These are phyloP conservation scores for Backusella parvicylindrica DNA, from an alignment of 192 early-diverging fungal genomes.

Conservation along the genomic window DNA sequence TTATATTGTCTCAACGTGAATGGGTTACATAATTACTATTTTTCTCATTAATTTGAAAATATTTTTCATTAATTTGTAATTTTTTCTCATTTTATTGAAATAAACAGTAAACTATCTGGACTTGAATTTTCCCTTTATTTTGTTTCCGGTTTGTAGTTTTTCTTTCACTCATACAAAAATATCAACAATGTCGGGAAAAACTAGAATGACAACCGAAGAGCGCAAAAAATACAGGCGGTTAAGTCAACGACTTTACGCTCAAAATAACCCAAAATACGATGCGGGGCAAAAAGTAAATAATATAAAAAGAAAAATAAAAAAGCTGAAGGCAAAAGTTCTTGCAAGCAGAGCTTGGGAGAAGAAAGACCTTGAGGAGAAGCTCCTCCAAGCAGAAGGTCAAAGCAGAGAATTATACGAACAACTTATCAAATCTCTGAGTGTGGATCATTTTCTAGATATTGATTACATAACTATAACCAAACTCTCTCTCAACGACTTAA, in stretches of 20 bases:
- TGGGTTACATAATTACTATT: too few relatives aligned
- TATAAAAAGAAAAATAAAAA: not conserved
- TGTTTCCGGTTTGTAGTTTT: not conserved
- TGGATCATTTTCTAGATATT: not conserved
- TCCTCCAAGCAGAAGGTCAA: not conserved
- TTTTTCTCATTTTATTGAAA: too few relatives aligned
- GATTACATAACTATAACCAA: not conserved
- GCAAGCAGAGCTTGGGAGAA: not conserved
- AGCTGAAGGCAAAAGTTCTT: not conserved
- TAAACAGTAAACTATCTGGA: not conserved
- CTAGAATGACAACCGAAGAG: not conserved
- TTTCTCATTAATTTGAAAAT: too few relatives aligned
- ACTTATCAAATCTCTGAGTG: not conserved
- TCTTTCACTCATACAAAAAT: too few relatives aligned
- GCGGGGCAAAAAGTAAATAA: not conserved
- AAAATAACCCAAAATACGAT: not conserved
- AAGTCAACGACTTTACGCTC: not conserved
- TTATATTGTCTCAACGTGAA: too few relatives aligned
- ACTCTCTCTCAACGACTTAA: not conserved
- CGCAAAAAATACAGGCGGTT: not conserved
- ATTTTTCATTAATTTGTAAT: too few relatives aligned
- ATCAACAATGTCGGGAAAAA: not conserved
- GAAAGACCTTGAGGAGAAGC: not conserved
- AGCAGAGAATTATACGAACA: not conserved
- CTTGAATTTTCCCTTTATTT: not conserved